Evolutionary conservation across 2,329 filamentous ascomycete genomes (phyloP).

Genomic region (Pestalotiopsis sp.): DNA sequence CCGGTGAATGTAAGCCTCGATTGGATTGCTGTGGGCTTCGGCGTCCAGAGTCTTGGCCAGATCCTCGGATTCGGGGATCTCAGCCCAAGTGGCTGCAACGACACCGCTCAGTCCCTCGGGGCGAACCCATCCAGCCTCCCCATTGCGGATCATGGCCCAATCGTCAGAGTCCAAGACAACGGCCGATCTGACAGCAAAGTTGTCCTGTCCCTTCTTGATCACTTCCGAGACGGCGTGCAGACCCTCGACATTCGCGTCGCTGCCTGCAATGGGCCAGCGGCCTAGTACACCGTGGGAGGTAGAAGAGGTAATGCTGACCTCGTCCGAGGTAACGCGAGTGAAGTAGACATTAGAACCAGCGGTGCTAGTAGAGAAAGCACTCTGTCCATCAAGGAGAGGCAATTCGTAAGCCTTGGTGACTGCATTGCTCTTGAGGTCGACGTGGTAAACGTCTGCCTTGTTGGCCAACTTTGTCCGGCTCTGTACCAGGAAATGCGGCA

Average conservation of each 20-base stretch:
- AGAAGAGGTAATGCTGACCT: conserved; percentile 76
- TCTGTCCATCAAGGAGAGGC: conserved; percentile 69
- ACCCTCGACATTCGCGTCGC: conserved; percentile 45
- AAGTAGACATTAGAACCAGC: conserved; percentile 86
- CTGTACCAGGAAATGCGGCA: conserved; percentile 84
- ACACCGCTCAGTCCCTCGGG: conserved; percentile 80
- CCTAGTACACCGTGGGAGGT: conserved; percentile 75
- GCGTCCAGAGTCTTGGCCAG: conserved; percentile 81
- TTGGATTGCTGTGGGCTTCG: conserved; percentile 80
- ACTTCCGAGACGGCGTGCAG: conserved; percentile 81
- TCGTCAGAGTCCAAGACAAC: conserved; percentile 69
- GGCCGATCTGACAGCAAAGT: conserved; percentile 79
- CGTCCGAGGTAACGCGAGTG: conserved; percentile 75
- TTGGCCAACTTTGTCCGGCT: conserved; percentile 71
- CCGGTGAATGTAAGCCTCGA: conserved; percentile 85
- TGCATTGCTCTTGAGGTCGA: conserved; percentile 70
- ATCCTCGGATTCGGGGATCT: conserved; percentile 72
- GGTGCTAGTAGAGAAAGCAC: conserved; percentile 79
- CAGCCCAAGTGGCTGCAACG: conserved; percentile 80
- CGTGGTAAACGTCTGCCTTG: conserved; percentile 84
- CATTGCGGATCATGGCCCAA: conserved; percentile 84
- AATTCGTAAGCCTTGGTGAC: conserved; percentile 81
- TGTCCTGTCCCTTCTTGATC: conserved; percentile 67
- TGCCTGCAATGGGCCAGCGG: conserved; percentile 66
- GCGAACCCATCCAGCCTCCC: conserved; percentile 77